Percentiles rank a stretch among this genome's conserved stretches.
These are phyloP conservation scores for Glycine tomentella DNA, from an alignment of 306 rosid genomes.

Conservation along the genomic window DNA sequence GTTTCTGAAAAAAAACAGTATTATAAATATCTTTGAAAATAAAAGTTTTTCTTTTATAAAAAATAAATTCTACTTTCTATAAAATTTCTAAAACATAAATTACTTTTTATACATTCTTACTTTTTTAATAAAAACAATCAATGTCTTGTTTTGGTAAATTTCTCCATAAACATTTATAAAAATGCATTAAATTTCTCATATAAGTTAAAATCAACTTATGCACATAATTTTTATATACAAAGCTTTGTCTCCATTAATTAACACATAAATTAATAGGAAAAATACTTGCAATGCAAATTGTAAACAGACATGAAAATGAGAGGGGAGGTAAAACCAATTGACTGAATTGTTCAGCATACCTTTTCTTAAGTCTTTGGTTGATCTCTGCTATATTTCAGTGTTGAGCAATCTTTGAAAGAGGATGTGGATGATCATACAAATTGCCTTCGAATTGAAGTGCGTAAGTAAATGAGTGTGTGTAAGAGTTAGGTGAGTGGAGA, in stretches of 20 bases:
- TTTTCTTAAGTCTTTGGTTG: slow-evolving; percentile 2
- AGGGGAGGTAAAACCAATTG: background rate
- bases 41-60: too few relatives aligned
- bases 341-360: slow-evolving; percentile 2
- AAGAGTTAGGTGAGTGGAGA: background rate
- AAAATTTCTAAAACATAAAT: too few relatives aligned
- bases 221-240: too few relatives aligned
- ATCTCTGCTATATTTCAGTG: background rate
- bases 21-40: too few relatives aligned
- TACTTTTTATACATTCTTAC: too few relatives aligned
- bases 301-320: background rate
- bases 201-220: too few relatives aligned
- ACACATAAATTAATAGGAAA: background rate
- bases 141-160: too few relatives aligned
- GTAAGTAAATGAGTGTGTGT: background rate
- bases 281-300: background rate
- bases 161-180: too few relatives aligned
- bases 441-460: background rate
- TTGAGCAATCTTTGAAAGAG: background rate
- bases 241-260: background rate
- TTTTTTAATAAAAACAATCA: too few relatives aligned
- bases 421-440: background rate
- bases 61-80: too few relatives aligned
- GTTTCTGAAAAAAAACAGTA: too few relatives aligned
- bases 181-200: too few relatives aligned